A percentile compares a stretch with the other conserved stretches of the same genome.
phyloP scores from a whole-genome alignment of 192 early-diverging fungal species.

The Coemansia sp. region DNA sequence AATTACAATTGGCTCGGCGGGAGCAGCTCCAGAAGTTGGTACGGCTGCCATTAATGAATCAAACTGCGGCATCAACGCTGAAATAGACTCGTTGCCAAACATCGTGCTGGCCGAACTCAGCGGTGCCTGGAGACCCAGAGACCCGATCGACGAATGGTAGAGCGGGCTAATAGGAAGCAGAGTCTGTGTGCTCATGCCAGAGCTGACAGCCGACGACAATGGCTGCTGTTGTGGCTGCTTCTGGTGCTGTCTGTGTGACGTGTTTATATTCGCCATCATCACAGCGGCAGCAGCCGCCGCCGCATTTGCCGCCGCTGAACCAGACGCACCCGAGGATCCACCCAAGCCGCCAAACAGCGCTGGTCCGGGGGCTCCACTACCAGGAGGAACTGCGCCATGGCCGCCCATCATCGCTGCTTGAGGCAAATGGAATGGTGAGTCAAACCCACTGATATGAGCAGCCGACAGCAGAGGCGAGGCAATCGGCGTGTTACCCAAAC shows the following conservation, averaged over 20 bases:
- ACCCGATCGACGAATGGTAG: neutral
- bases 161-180: conserved; percentile 3
- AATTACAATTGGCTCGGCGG: conserved; percentile 42
- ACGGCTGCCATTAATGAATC: neutral
- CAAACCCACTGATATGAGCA: conserved; percentile 37
- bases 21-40: neutral
- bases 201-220: neutral
- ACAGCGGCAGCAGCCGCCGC: conserved; percentile 13
- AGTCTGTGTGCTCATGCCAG: neutral
- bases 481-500: conserved; percentile 43
- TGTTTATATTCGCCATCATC: conserved; percentile 6
- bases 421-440: conserved; percentile 45
- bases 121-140: neutral
- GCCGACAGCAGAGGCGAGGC: conserved; percentile 45
- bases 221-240: neutral
- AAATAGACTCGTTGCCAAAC: conserved; percentile 8
- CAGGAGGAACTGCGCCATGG: neutral
- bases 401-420: conserved; percentile 10
- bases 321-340: neutral
- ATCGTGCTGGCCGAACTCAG: conserved; percentile 1
- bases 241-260: neutral
- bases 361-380: neutral
- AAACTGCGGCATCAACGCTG: conserved; percentile 11
- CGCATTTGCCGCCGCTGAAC: neutral
- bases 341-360: conserved; percentile 5